These are phyloP conservation scores for Pogostemon cablin DNA, from an alignment of 257 asterid species.

Conservation along the genomic window DNA sequence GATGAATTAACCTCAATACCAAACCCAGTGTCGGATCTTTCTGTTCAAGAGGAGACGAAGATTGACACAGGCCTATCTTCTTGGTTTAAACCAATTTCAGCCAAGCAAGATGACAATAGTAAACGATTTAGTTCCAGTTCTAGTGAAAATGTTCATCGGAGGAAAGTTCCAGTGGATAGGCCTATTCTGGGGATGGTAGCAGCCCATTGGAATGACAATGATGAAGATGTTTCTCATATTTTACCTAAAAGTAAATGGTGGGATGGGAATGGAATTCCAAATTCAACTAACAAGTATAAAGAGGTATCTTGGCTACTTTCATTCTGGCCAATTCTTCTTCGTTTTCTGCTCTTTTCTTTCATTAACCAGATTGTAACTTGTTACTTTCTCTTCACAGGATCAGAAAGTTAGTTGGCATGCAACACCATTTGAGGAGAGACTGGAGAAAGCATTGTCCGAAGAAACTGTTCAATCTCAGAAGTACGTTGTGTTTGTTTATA, in stretches of 20 bases:
- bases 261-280: constrained; percentile 96
- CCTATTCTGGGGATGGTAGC: constrained; percentile 96
- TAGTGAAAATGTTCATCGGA: constrained; percentile 35
- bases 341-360: background rate
- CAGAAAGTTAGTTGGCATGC: constrained; percentile 97
- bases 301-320: constrained; percentile 52
- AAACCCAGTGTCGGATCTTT: constrained; percentile 36
- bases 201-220: constrained; percentile 74
- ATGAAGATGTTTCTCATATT: constrained; percentile 51
- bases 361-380: constrained; percentile 2
- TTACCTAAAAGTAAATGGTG: constrained; percentile 77
- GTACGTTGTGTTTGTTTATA: constrained; percentile 40
- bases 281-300: constrained; percentile 91
- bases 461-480: constrained; percentile 67
- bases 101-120: constrained; percentile 37
- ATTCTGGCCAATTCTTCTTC: background rate
- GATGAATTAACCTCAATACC: constrained; percentile 35
- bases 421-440: constrained; percentile 94
- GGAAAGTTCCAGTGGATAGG: constrained; percentile 63
- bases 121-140: constrained; percentile 30
- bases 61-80: constrained; percentile 58
- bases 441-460: constrained; percentile 91
- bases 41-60: constrained; percentile 42
- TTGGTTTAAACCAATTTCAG: constrained; percentile 60
- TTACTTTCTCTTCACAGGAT: constrained; percentile 45